A percentile compares a stretch with the other conserved stretches of the same genome.
Evolutionary conservation across 2,329 filamentous ascomycete genomes (phyloP).

Genomic region (Exophiala lecanii-corni): DNA sequence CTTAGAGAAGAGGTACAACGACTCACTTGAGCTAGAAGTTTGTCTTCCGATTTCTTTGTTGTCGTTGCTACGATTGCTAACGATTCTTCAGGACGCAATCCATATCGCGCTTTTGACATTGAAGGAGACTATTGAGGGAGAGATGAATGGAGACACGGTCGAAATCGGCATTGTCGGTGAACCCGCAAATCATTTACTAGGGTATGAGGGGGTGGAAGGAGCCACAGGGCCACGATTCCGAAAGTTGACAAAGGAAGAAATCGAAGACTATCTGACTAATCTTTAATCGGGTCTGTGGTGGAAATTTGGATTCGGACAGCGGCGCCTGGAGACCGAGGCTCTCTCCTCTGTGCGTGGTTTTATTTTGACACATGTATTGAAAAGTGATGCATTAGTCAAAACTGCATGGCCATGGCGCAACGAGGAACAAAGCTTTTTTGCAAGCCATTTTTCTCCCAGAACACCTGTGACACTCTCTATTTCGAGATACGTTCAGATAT

Average conservation of each 20-base stretch:
- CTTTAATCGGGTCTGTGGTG: too few relatives aligned
- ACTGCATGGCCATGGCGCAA: too few relatives aligned
- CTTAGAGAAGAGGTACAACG: slow-evolving; percentile 97
- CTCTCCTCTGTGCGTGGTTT: too few relatives aligned
- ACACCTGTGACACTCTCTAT: too few relatives aligned
- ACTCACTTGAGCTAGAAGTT: slow-evolving; percentile 83
- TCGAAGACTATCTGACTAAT: slow-evolving; percentile 99
- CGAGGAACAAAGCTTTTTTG: too few relatives aligned
- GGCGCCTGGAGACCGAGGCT: too few relatives aligned
- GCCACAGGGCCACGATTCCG: slow-evolving; percentile 82
- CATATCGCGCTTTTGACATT: slow-evolving; percentile 95
- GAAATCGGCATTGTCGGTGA: slow-evolving; percentile 98
- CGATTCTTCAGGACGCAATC: slow-evolving; percentile 65
- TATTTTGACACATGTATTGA: too few relatives aligned
- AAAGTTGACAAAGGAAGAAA: slow-evolving; percentile 94
- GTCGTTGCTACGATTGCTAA: slow-evolving; percentile 6
- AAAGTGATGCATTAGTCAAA: too few relatives aligned
- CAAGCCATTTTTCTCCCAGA: too few relatives aligned
- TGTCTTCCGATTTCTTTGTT: not conserved
- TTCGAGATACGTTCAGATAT: too few relatives aligned
- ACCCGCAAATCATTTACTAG: slow-evolving; percentile 86
- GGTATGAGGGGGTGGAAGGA: slow-evolving; percentile 82
- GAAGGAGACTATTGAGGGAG: slow-evolving; percentile 98
- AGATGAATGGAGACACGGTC: slow-evolving; percentile 98
- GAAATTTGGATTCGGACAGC: too few relatives aligned